Conservation (phyloP, 1,284 basidiomycete species). For the Tausonia pullulans region DNA sequence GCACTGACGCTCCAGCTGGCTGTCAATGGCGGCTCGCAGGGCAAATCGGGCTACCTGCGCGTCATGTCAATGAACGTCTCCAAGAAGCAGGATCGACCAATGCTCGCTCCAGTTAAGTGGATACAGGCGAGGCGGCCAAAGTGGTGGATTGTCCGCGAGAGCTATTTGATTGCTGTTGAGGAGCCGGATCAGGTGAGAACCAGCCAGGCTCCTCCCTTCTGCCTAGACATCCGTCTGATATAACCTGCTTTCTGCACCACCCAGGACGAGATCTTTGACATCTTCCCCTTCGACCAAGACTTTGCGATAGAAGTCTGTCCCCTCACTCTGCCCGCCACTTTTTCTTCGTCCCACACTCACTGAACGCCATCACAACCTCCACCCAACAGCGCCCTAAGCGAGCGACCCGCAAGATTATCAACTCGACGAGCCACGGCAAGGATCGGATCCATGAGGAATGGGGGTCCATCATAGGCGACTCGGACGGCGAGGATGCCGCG, state of each 20-base stretch:
- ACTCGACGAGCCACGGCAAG: constrained; percentile 17
- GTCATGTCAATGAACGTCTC: constrained; percentile 37
- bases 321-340: neutral
- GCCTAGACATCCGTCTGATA: neutral
- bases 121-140: constrained; percentile 57
- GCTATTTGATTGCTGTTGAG: constrained; percentile 76
- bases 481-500: constrained; percentile 11
- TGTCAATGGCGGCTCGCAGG: constrained; percentile 55
- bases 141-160: constrained; percentile 92
- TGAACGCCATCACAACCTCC: too few relatives aligned
- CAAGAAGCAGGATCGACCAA: constrained; percentile 39
- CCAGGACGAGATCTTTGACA: constrained; percentile 73
- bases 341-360: neutral
- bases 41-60: constrained; percentile 78
- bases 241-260: neutral
- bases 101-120: constrained; percentile 44
- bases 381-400: constrained; percentile 28
- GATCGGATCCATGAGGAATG: constrained; percentile 1
- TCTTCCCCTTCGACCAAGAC: constrained; percentile 83
- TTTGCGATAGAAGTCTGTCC: constrained; percentile 58
- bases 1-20: constrained; percentile 76
- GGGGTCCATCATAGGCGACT: constrained; percentile 16
- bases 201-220: neutral
- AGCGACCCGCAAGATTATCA: constrained; percentile 30
- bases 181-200: constrained; percentile 68